A percentile compares a stretch with the other conserved stretches of the same genome.
These are phyloP conservation scores for Hamamelis virginiana DNA, from an alignment of 164 flowering plant genomes.

Conservation along the genomic window DNA sequence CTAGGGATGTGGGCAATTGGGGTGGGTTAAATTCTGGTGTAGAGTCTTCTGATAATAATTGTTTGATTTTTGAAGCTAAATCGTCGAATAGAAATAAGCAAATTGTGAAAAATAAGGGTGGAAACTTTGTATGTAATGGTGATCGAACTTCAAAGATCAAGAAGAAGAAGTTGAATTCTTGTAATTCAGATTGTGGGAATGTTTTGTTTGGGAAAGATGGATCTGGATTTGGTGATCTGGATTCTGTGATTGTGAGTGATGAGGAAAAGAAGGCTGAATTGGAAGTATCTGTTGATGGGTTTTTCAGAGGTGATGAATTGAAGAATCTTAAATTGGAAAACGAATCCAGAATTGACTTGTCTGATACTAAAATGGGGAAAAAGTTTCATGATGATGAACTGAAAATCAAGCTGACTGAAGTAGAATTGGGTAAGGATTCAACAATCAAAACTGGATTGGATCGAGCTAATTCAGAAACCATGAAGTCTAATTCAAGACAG, in stretches of 20 bases:
- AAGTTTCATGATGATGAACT: neutral
- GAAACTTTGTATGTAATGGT: constrained; percentile 1
- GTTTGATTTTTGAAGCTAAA: constrained; percentile 9
- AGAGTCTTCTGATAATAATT: constrained; percentile 10
- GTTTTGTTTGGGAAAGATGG: constrained; percentile 1
- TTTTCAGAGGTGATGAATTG: neutral
- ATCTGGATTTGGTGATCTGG: neutral
- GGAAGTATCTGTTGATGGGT: constrained; percentile 1
- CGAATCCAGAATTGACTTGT: neutral
- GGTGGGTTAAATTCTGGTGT: neutral
- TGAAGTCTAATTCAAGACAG: constrained; percentile 11
- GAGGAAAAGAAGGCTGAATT: neutral
- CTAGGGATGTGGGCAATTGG: constrained; percentile 26
- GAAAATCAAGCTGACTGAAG: neutral
- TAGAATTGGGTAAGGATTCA: constrained; percentile 1
- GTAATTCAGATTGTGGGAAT: neutral
- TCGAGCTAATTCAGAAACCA: neutral
- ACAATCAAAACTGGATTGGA: neutral
- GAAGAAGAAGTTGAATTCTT: constrained; percentile 5
- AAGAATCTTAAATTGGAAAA: constrained; percentile 2
- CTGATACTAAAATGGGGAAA: constrained; percentile 2
- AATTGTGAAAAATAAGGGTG: constrained; percentile 5
- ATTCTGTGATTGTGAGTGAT: constrained; percentile 1
- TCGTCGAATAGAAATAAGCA: neutral
- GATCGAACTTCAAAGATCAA: constrained; percentile 4